Base-by-base conservation (phyloP, 176 grass and related monocot species). In the Rhynchospora tenuis region DNA sequence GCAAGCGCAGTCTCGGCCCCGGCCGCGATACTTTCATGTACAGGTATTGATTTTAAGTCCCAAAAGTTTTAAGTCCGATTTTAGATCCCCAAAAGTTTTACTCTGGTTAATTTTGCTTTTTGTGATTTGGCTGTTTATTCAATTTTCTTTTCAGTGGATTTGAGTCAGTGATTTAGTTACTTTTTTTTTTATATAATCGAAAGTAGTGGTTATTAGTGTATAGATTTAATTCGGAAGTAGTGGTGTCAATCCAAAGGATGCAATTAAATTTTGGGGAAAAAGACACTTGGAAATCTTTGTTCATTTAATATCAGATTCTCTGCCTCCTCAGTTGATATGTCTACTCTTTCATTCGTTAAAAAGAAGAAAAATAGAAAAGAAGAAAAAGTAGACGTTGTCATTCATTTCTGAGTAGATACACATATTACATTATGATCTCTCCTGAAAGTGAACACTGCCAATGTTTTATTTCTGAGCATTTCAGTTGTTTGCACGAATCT, bases 21-120 rank as follows among this genome's bases (percentile, higher is more conserved):
- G 95, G 92, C 82, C 83, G 88, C 2, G 95, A 98, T 86, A 94
- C 85, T 59, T 98, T 83, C 83, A 98, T 98, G 45, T 98, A 98
- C 61, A 98, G 91, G 95, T 92, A 68, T 6, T 85, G 68, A 7
- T n/a, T 7, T 24, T 0, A 52, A 51, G n/a, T n/a, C 52, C 60
- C 51, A 2, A 82, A 47, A 15, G 12, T 46, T 81, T 64, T 65
- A 24, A 48, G 38, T n/a, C 10, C 27, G 60, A 65, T 66, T 64
- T 48, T n/a, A 64, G 22, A 60, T 82, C n/a, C 56, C 38, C 60
- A 15, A 64, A 27, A 9, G 17, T 16, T 48, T 66, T 28, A 57
- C 15, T 19, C 38, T 33, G 7, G 13, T 62, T 13, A 62, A 27
- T 33, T 60, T 26, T 58, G 7, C 29, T 80, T 81, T 63, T 63